Percentiles rank a stretch among this genome's conserved stretches.
Evolutionary conservation across 192 early-diverging fungal species (phyloP).

Genomic region (Linnemannia exigua): DNA sequence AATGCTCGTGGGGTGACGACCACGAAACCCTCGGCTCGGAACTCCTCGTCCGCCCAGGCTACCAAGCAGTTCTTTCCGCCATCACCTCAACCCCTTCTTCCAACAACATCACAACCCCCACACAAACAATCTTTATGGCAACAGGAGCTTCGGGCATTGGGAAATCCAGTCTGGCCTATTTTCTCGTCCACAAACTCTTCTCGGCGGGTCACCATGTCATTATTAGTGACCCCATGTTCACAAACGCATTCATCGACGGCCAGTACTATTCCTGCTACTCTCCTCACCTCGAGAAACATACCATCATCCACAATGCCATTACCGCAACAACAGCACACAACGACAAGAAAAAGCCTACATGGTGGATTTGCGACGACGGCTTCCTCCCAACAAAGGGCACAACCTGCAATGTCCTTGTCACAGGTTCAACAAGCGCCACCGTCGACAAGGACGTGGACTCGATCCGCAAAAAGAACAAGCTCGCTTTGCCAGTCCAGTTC

Average conservation of each 20-base stretch:
- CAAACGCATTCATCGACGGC: slow-evolving; percentile 33
- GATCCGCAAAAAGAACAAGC: slow-evolving; percentile 34
- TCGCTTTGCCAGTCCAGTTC: slow-evolving; percentile 24
- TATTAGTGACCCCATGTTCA: slow-evolving; percentile 57
- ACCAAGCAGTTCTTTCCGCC: slow-evolving; percentile 29
- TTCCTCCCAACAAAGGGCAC: slow-evolving; percentile 38
- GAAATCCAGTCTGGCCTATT: slow-evolving; percentile 44
- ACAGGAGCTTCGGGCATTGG: slow-evolving; percentile 30
- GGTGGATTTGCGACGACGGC: slow-evolving; percentile 55
- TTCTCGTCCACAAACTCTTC: slow-evolving; percentile 30
- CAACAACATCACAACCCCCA: too few species aligned
- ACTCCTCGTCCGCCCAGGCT: slow-evolving; percentile 38
- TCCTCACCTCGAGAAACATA: slow-evolving; percentile 35
- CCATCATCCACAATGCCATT: slow-evolving; percentile 21
- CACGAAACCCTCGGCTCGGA: slow-evolving; percentile 29
- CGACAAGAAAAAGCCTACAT: slow-evolving; percentile 7
- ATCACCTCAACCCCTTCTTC: slow-evolving; percentile 2
- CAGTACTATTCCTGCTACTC: slow-evolving; percentile 44
- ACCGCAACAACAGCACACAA: neutral
- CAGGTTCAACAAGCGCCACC: neutral
- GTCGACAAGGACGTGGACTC: slow-evolving; percentile 13
- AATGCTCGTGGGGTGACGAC: slow-evolving; percentile 48
- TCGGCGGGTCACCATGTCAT: slow-evolving; percentile 41
- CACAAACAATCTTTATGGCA: slow-evolving; percentile 35
- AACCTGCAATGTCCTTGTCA: slow-evolving; percentile 30